A percentile compares a stretch with the other conserved stretches of the same genome.
phyloP scores from a whole-genome alignment of 2,329 filamentous ascomycete genomes.

The Curvularia verruculosa region DNA sequence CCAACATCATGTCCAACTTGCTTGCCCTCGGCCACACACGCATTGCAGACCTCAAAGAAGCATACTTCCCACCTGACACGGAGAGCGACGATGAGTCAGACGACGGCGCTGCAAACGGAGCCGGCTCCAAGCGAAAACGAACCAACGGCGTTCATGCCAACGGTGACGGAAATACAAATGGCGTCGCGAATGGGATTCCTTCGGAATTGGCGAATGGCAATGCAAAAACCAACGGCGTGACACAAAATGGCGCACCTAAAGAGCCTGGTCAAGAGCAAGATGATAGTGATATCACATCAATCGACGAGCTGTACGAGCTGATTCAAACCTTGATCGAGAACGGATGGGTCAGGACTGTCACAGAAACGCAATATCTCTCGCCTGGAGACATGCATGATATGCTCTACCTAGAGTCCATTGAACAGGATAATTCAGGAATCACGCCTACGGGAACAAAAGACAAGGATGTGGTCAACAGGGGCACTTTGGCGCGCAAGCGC shows the following conservation, averaged over 20 bases:
- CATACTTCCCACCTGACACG: constrained; percentile 56
- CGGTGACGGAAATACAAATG: constrained; percentile 25
- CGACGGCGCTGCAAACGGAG: constrained; percentile 33
- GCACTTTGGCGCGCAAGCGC: constrained; percentile 63
- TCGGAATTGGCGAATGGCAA: constrained; percentile 21
- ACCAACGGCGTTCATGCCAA: constrained; percentile 32
- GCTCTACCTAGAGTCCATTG: constrained; percentile 67
- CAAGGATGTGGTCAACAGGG: constrained; percentile 66
- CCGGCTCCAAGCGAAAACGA: constrained; percentile 31
- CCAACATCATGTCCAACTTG: constrained; percentile 75
- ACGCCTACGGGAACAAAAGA: constrained; percentile 68
- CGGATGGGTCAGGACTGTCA: constrained; percentile 71
- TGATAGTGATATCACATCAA: constrained; percentile 43
- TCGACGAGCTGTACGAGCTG: constrained; percentile 51
- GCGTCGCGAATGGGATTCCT: constrained; percentile 17
- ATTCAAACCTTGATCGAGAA: constrained; percentile 62
- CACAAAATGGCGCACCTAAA: constrained; percentile 11
- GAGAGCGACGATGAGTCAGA: constrained; percentile 45
- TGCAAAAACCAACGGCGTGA: constrained; percentile 18
- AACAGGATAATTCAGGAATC: constrained; percentile 57
- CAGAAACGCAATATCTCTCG: constrained; percentile 55
- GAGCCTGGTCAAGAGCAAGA: constrained; percentile 23
- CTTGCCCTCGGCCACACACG: constrained; percentile 78
- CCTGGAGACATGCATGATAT: constrained; percentile 63
- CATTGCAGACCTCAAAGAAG: constrained; percentile 71